These are phyloP conservation scores for Pyrenophora graminea DNA, from an alignment of 2,329 filamentous ascomycete species.

Conservation along the genomic window DNA sequence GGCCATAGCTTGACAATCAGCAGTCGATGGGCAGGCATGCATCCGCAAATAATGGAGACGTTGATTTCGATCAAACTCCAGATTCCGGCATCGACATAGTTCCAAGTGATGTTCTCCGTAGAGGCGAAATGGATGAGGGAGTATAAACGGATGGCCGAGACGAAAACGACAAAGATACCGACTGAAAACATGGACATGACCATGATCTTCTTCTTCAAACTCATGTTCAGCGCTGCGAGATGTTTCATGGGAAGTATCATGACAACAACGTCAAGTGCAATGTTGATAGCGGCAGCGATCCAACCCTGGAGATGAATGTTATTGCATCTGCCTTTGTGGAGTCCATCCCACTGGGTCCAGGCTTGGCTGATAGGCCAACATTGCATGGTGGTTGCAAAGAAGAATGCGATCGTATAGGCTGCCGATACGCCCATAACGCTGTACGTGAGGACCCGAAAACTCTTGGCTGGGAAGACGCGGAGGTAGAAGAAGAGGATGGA, in stretches of 20 bases:
- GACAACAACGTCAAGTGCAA: slow-evolving; percentile 31
- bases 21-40: slow-evolving; percentile 44
- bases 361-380: slow-evolving; percentile 55
- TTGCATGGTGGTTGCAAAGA: slow-evolving; percentile 56
- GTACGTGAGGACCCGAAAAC: slow-evolving; percentile 32
- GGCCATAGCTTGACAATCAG: slow-evolving; percentile 22
- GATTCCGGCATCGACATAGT: slow-evolving; percentile 46
- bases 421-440: slow-evolving; percentile 31
- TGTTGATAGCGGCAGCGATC: slow-evolving; percentile 40
- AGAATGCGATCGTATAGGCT: slow-evolving; percentile 48
- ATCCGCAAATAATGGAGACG: slow-evolving; percentile 45
- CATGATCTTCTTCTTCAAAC: slow-evolving; percentile 40
- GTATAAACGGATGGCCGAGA: slow-evolving; percentile 48
- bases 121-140: slow-evolving; percentile 50
- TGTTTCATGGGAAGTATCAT: slow-evolving; percentile 41
- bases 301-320: slow-evolving; percentile 41
- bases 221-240: slow-evolving; percentile 37
- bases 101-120: slow-evolving; percentile 47
- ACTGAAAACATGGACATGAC: slow-evolving; percentile 45
- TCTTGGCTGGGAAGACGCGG: slow-evolving; percentile 38
- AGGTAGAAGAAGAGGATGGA: slow-evolving; percentile 44
- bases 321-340: slow-evolving; percentile 36
- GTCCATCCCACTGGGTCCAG: slow-evolving; percentile 49
- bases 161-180: slow-evolving; percentile 48
- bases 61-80: slow-evolving; percentile 49